Conservation (phyloP, 2,329 filamentous ascomycete genomes). For the Neocatenulostroma microsporum region DNA sequence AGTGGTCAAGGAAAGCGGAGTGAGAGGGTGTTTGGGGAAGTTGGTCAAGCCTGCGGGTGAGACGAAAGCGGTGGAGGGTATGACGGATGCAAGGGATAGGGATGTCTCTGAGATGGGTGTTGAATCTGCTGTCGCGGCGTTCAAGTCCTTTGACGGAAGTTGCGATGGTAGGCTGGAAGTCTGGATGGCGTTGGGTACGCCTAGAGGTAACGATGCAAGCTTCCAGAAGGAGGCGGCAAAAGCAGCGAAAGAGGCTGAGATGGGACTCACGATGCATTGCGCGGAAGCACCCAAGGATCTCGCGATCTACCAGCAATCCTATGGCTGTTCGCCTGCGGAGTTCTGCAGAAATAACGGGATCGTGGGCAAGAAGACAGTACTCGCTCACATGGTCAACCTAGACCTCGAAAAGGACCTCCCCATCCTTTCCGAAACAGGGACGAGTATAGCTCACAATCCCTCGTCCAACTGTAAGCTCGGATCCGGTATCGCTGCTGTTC, state of each 20-base stretch:
- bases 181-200: conserved; percentile 5
- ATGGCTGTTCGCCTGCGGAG: conserved; percentile 35
- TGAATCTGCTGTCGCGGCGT: conserved; percentile 27
- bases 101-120: conserved; percentile 33
- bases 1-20: conserved; percentile 39
- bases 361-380: conserved; percentile 37
- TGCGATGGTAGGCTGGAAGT: conserved; percentile 23
- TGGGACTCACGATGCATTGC: conserved; percentile 34
- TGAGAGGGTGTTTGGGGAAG: conserved; percentile 38
- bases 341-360: conserved; percentile 36
- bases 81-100: conserved; percentile 38
- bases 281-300: conserved; percentile 30
- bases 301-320: conserved; percentile 26
- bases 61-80: conserved; percentile 35
- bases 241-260: conserved; percentile 24
- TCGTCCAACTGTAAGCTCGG: conserved; percentile 47
- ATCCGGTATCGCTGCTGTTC: conserved; percentile 43
- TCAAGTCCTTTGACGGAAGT: conserved; percentile 29
- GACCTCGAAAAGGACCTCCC: conserved; percentile 39
- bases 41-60: conserved; percentile 40
- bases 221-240: conserved; percentile 30
- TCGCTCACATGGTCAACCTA: conserved; percentile 48
- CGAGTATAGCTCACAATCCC: conserved; percentile 45
- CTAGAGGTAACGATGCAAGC: conserved; percentile 27
- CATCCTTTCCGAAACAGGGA: conserved; percentile 33